Base-by-base conservation (phyloP, 371 early-diverging fungal species). In the Apophysomyces sp. region DNA sequence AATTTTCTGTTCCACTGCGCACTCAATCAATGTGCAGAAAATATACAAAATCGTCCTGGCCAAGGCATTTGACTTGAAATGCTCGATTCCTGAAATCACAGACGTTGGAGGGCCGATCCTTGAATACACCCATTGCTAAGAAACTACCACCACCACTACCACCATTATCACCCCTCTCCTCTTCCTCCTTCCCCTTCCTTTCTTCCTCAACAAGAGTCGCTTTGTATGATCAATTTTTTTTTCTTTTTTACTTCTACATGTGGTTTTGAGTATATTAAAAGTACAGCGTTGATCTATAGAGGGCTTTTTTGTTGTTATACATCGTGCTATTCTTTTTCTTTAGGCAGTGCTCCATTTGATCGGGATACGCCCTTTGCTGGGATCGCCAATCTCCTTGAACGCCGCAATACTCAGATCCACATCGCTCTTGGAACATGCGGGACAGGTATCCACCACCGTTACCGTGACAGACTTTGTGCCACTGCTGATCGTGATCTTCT, bases 1-100 rank as follows among this genome's bases (percentile, higher is more conserved):
- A 51, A 90, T 98, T 29, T 98, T 96, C 71, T 95, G 96, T 69
- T 96, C 96, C 12, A 94, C 95, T 16, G 86, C 94, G 8, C 90
- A 92, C 40, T 91, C 93, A 11, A 96, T 98, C 71, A 98, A 98
- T 64, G 92, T 98, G 18, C 95, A 98, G 81, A 93, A 95, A 72
- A 94, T 98, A 34, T 98, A 96, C 82, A 98, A 98, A 78, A 93
- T 98, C 61, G 94, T 96, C 1, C 72, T 98, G 12, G 87, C 92
- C 60, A 96, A 96, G 74, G 94, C 94, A 6, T 98, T 96, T 71
- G 96, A 98, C 68, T 76, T 98, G 61, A 89, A 88, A 59, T 94
- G 96, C 66, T 95, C 92, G 61, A 91, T 98, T 64, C 92, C 95
- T 2, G 92, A 94, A 71, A 94, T 96, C 41, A 84, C 86, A 24